phyloP scores from a whole-genome alignment of 257 asterid species.

The Fraxinus quadrangulata region DNA sequence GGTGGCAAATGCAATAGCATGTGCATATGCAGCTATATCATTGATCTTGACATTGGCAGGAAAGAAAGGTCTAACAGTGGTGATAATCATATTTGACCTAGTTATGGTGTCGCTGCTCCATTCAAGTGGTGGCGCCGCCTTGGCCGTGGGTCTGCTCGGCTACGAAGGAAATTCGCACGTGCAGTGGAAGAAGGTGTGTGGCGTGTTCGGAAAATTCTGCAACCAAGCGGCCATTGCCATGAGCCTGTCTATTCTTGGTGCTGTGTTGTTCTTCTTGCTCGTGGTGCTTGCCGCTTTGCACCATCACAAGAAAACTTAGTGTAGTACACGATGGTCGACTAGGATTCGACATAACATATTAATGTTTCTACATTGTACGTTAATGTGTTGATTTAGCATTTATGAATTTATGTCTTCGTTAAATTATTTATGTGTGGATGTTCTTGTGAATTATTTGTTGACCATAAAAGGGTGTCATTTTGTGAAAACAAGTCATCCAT shows the following conservation, averaged over 20 bases:
- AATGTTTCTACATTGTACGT: too few species aligned
- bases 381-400: too few species aligned
- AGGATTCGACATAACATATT: too few species aligned
- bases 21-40: constrained; percentile 55
- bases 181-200: constrained; percentile 63
- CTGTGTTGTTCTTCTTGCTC: constrained; percentile 41
- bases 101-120: constrained; percentile 64
- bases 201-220: constrained; percentile 50
- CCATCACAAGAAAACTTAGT: constrained; percentile 41
- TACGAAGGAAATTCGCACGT: constrained; percentile 61
- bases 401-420: too few species aligned
- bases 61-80: constrained; percentile 23
- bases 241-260: constrained; percentile 41
- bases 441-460: too few species aligned
- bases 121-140: constrained; percentile 59
- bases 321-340: too few species aligned
- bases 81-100: constrained; percentile 47
- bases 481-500: too few species aligned
- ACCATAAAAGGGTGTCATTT: too few species aligned
- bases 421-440: too few species aligned
- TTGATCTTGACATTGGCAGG: constrained; percentile 39
- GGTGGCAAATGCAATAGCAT: constrained; percentile 60
- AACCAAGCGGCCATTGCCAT: constrained; percentile 44
- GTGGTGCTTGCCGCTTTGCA: constrained; percentile 39
- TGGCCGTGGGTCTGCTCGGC: constrained; percentile 60